These are phyloP conservation scores for Dactylellina parvicollis DNA, from an alignment of 2,329 filamentous ascomycete species.

Conservation along the genomic window DNA sequence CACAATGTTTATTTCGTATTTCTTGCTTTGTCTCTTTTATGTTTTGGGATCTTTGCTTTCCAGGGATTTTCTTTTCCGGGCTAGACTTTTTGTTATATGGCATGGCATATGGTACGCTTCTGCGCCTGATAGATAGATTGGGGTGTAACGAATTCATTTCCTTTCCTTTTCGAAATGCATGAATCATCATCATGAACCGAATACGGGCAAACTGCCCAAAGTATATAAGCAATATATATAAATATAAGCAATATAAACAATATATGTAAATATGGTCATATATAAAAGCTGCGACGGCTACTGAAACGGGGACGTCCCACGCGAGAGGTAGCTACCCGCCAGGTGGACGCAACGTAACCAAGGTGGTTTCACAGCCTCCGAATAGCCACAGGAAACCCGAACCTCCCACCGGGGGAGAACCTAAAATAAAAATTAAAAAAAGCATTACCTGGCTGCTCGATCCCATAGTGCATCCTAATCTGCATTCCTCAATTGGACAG, in stretches of 20 bases:
- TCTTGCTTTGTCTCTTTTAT: neutral
- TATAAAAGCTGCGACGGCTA: neutral
- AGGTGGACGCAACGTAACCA: constrained; percentile 30
- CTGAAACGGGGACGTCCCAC: constrained; percentile 31
- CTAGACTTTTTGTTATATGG: constrained; percentile 12
- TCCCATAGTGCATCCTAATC: too few species aligned
- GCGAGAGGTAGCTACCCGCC: constrained; percentile 2
- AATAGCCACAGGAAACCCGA: neutral
- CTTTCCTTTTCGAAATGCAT: neutral
- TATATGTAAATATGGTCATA: too few species aligned
- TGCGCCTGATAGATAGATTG: constrained; percentile 13
- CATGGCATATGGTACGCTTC: neutral
- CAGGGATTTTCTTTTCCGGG: neutral
- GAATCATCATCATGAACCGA: too few species aligned
- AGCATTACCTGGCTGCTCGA: neutral
- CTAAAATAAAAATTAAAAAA: neutral
- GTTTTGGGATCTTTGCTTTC: neutral
- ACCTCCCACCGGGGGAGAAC: neutral
- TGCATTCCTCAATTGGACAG: too few species aligned
- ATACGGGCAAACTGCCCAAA: too few species aligned
- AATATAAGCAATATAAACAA: too few species aligned
- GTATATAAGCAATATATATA: too few species aligned
- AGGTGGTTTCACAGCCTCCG: constrained; percentile 47
- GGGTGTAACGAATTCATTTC: neutral
- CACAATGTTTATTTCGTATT: neutral